Percentiles rank a stretch among this genome's conserved stretches.
Conservation (phyloP, 495 filamentous ascomycete genomes). For the Neurospora intermedia region DNA sequence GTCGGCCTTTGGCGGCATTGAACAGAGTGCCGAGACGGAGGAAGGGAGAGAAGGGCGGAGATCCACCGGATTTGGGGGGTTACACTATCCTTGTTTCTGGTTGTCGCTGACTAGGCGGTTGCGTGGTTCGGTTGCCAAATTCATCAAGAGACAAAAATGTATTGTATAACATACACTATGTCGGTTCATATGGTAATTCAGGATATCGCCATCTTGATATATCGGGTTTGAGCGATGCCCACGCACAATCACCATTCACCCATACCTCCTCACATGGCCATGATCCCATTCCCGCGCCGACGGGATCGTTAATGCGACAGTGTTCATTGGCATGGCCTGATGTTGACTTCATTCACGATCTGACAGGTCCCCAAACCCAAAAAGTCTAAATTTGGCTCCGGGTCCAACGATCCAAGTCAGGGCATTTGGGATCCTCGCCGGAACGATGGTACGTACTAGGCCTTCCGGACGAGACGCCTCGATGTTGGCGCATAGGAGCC, state of each 20-base stretch:
- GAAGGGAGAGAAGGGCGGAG: background rate
- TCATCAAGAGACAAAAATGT: background rate
- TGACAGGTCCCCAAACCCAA: background rate
- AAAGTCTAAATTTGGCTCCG: background rate
- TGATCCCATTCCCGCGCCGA: background rate
- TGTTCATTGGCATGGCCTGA: background rate
- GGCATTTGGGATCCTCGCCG: background rate
- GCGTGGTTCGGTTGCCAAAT: background rate
- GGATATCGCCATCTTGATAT: background rate
- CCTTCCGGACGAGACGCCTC: background rate
- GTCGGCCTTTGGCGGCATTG: background rate
- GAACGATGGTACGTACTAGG: background rate
- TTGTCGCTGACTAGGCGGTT: background rate
- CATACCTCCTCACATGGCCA: background rate
- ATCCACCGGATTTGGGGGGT: background rate
- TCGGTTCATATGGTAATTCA: background rate
- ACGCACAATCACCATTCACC: background rate
- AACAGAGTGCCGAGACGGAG: background rate
- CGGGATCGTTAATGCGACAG: background rate
- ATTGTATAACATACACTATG: background rate
- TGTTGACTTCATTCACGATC: background rate
- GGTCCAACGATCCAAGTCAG: background rate
- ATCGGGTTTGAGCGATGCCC: background rate
- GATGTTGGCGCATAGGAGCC: background rate
- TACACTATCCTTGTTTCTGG: background rate